A percentile compares a stretch with the other conserved stretches of the same genome.
phyloP scores from a whole-genome alignment of 495 filamentous ascomycete genomes.

The Penicillium malachiteum region DNA sequence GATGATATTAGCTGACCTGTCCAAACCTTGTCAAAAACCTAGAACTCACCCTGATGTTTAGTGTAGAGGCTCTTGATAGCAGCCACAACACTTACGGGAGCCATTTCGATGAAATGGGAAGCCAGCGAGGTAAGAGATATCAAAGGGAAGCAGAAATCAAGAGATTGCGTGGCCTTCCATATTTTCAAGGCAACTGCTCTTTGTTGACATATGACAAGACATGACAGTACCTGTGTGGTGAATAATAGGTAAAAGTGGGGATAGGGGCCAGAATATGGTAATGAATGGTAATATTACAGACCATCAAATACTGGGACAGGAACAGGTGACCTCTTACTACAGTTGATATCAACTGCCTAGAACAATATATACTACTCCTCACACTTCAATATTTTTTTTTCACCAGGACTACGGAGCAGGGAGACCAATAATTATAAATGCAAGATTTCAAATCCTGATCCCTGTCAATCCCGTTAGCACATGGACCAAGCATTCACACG shows the following conservation, averaged over 20 bases:
- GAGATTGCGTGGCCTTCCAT: too few species aligned
- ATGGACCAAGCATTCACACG: conserved; percentile 23
- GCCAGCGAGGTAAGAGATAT: neutral
- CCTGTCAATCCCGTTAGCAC: conserved; percentile 12
- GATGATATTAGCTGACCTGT: conserved; percentile 1
- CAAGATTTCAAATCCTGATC: too few species aligned
- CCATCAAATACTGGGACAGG: too few species aligned
- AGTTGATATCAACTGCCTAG: neutral
- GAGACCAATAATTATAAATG: too few species aligned
- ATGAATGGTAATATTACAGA: neutral
- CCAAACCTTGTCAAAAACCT: neutral
- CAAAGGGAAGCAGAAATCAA: neutral
- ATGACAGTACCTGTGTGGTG: too few species aligned
- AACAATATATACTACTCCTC: neutral
- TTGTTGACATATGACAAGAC: too few species aligned
- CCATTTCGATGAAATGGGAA: conserved; percentile 22
- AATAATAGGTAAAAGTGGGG: neutral
- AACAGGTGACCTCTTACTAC: neutral
- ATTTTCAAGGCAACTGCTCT: conserved; percentile 2
- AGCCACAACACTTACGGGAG: conserved; percentile 36
- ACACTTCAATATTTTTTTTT: neutral
- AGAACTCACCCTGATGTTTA: conserved; percentile 32
- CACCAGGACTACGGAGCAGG: too few species aligned
- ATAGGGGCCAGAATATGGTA: neutral
- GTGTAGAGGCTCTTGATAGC: conserved; percentile 40